These are phyloP conservation scores for Irpex sp. DNA, from an alignment of 1,284 basidiomycete genomes.

Conservation along the genomic window DNA sequence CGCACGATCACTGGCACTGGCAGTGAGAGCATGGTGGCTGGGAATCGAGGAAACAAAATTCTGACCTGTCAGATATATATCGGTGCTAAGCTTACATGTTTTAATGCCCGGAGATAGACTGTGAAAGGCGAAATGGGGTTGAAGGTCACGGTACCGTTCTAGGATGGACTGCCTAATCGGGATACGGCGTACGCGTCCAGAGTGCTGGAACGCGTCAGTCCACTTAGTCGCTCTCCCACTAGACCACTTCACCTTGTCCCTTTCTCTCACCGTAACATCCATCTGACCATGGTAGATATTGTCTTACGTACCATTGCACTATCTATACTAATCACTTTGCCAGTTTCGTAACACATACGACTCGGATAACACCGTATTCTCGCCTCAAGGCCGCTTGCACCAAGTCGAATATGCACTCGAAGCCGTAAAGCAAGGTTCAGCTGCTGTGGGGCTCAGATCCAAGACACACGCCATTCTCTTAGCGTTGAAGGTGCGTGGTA, in stretches of 20 bases:
- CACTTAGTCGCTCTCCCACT: neutral
- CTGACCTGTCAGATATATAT: too few relatives aligned
- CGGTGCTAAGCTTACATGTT: too few relatives aligned
- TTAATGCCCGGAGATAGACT: too few relatives aligned
- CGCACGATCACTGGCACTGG: too few relatives aligned
- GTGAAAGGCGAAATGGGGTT: too few relatives aligned
- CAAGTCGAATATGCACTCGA: conserved; percentile 99
- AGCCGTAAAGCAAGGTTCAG: conserved; percentile 99
- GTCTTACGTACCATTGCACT: neutral
- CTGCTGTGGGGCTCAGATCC: conserved; percentile 92
- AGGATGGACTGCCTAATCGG: conserved; percentile 2
- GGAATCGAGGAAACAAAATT: too few relatives aligned
- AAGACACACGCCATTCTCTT: conserved; percentile 94
- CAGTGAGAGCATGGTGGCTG: too few relatives aligned
- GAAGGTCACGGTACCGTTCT: neutral
- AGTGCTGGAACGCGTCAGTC: conserved; percentile 13
- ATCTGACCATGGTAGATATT: conserved; percentile 9
- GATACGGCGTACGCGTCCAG: conserved; percentile 14
- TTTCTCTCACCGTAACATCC: neutral
- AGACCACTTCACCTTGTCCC: conserved; percentile 2
- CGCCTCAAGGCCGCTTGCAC: conserved; percentile 85
- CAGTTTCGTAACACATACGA: conserved; percentile 96
- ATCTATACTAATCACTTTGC: conserved; percentile 5
- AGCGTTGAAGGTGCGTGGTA: conserved; percentile 75
- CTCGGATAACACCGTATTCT: conserved; percentile 96